Base-by-base conservation (phyloP, 73 alveolate species). In the Paramecium caudatum region DNA sequence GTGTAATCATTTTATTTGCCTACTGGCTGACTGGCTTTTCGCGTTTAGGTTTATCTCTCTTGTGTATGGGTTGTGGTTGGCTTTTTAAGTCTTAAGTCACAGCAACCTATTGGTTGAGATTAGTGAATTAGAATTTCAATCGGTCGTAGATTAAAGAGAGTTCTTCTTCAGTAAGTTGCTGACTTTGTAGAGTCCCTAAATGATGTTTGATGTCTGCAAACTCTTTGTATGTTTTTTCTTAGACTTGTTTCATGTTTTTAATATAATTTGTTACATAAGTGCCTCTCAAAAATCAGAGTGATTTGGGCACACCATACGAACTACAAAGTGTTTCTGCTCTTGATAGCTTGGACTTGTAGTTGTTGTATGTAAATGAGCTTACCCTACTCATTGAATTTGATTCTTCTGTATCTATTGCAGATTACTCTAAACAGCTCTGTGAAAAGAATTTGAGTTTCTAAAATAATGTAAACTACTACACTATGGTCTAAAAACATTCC, bases 121-220 rank as follows among this genome's bases (percentile, higher is more conserved):
- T 43, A 9, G 43, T 43, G 10, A 74, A 30, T 45, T 74, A 34
- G 43, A 41, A 74, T 74, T 74, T 74, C 65, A 74, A 74, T 74
- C 88, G 36, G 27, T 74, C 88, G 43, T 37, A 74, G 15, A 74
- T 37, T 21, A 41, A 41, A 4, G 62, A 41, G 2, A 74, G 30
- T 45, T 74, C 88, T 27, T 74, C 88, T 21, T 74, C 88, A 15
- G 36, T 9, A 12, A 74, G 47, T 45, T 74, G 43, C 21, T 74
- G 39, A 16, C 55, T 27, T 27, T 74, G 47, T 3, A 74, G 34
- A 17, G 88, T 74, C 6, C 88, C 88, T 10, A 74, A 7, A 43
- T 74, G 88, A 41, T 74, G 88, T 45, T 74, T 74, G 10, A 74
- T 37, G 43, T 74, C 88, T 19, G 88, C 46, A 41, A 74, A 41